These are phyloP conservation scores for Tolypocladium ovalisporum DNA, from an alignment of 2,329 filamentous ascomycete species.

Conservation along the genomic window DNA sequence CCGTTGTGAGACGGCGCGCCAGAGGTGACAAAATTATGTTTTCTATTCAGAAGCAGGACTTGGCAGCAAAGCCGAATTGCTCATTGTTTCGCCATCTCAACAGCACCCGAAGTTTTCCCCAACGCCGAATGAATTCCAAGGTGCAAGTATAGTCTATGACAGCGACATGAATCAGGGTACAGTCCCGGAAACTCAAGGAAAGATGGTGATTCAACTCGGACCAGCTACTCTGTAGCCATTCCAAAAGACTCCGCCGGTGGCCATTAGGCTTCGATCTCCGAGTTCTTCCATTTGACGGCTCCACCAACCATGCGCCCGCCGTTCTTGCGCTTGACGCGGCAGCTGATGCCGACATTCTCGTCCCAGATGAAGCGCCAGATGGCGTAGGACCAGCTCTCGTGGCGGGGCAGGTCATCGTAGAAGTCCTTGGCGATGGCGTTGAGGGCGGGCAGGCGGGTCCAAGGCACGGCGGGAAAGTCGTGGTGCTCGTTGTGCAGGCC, in stretches of 20 bases:
- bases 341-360: slow-evolving; percentile 78
- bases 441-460: slow-evolving; percentile 73
- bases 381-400: slow-evolving; percentile 84
- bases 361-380: slow-evolving; percentile 96
- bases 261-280: slow-evolving; percentile 53
- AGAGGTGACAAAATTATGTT: background rate
- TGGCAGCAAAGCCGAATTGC: background rate
- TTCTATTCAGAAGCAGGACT: background rate
- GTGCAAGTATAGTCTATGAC: background rate
- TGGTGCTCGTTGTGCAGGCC: slow-evolving; percentile 98
- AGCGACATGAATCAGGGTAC: background rate
- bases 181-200: background rate
- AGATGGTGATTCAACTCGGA: background rate
- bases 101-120: background rate
- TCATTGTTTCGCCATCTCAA: background rate
- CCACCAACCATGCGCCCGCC: slow-evolving; percentile 54
- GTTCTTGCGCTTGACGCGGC: slow-evolving; percentile 83
- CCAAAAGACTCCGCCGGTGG: background rate
- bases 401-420: slow-evolving; percentile 75
- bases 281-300: slow-evolving; percentile 49
- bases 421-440: slow-evolving; percentile 80
- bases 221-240: background rate
- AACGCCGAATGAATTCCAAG: background rate
- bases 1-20: background rate
- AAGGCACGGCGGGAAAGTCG: slow-evolving; percentile 93